Conservation (phyloP, 495 filamentous ascomycete species). For the Aspergillus heteromorphus region DNA sequence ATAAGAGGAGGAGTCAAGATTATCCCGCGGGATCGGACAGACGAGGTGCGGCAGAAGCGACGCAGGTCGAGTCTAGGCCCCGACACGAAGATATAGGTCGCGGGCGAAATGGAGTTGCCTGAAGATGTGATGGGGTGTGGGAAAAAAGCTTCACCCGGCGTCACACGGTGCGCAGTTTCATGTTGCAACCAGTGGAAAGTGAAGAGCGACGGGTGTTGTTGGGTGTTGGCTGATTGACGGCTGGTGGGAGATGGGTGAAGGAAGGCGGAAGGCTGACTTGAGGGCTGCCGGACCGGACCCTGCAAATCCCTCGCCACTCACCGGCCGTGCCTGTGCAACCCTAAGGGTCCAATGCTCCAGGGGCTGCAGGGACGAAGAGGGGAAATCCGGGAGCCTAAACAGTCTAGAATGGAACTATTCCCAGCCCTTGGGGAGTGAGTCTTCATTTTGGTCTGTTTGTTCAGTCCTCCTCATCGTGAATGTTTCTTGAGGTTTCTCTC, state of each 20-base stretch:
- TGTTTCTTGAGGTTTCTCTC: no score
- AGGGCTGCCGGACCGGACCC: background rate
- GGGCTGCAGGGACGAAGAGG: background rate
- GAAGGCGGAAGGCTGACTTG: background rate
- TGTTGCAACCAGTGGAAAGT: background rate
- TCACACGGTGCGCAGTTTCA: background rate
- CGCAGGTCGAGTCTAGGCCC: background rate
- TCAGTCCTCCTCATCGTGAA: background rate
- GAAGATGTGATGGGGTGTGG: conserved; percentile 4
- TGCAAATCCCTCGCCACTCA: background rate
- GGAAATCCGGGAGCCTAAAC: conserved; percentile 2
- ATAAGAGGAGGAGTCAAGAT: background rate
- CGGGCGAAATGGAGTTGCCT: conserved; percentile 2
- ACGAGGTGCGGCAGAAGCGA: background rate
- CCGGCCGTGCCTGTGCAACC: background rate
- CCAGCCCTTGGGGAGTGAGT: background rate
- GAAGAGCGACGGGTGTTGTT: background rate
- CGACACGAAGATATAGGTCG: background rate
- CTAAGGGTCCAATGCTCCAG: background rate
- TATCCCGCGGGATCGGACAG: background rate
- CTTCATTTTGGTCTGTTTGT: background rate
- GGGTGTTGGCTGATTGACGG: background rate
- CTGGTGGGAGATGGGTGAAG: background rate
- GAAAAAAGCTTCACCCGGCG: conserved; percentile 2
- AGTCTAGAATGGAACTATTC: background rate